A percentile compares a stretch with the other conserved stretches of the same genome.
Evolutionary conservation across 2,329 filamentous ascomycete species (phyloP).

Genomic region (Aspergillus fijiensis): DNA sequence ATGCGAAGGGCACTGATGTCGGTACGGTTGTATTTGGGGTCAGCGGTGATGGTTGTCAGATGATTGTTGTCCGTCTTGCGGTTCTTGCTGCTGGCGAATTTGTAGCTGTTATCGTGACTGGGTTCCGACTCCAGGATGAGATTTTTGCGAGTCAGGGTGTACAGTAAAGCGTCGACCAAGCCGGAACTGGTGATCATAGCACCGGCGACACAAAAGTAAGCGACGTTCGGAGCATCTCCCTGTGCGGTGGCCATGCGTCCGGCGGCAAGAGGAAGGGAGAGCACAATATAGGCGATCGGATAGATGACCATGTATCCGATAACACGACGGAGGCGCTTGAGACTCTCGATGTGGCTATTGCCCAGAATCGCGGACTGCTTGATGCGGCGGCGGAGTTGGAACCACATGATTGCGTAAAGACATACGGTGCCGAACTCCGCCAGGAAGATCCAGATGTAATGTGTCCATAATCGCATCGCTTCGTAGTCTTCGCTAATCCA

Average conservation of each 20-base stretch:
- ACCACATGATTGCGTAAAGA: conserved; percentile 51
- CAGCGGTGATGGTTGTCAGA: conserved; percentile 33
- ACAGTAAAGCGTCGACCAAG: conserved; percentile 59
- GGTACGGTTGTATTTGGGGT: conserved; percentile 22
- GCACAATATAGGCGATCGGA: conserved; percentile 56
- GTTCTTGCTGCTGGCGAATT: conserved; percentile 29
- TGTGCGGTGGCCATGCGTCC: conserved; percentile 45
- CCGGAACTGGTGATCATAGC: conserved; percentile 60
- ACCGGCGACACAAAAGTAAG: conserved; percentile 54
- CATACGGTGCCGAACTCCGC: conserved; percentile 53
- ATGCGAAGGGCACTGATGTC: conserved; percentile 24
- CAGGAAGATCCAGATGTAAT: conserved; percentile 58
- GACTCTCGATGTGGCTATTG: conserved; percentile 37
- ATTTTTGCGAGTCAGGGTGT: conserved; percentile 57
- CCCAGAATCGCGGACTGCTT: conserved; percentile 38
- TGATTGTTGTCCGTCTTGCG: conserved; percentile 33
- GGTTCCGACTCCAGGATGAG: conserved; percentile 54
- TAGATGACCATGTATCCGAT: conserved; percentile 50
- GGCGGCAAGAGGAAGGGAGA: conserved; percentile 63
- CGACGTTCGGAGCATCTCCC: conserved; percentile 33
- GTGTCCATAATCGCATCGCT: conserved; percentile 50
- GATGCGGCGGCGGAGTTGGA: conserved; percentile 50
- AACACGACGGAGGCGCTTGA: conserved; percentile 43
- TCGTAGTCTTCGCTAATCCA: conserved; percentile 46
- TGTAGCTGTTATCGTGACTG: conserved; percentile 37